Conservation (phyloP, 2,329 filamentous ascomycete genomes). For the Cytospora piceae region DNA sequence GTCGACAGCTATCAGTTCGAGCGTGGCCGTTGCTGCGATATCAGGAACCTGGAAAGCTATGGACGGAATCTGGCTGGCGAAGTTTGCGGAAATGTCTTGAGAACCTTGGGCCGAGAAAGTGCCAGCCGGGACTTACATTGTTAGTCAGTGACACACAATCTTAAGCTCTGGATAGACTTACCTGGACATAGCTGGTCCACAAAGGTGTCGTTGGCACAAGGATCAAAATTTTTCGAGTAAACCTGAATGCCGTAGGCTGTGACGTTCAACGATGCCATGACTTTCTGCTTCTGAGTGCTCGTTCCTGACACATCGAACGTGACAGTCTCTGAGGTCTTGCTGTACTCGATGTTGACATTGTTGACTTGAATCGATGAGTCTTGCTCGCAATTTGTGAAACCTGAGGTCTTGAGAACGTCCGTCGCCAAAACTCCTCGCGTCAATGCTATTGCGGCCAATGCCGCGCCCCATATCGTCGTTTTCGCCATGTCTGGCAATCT, state of each 20-base stretch:
- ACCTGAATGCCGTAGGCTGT: slow-evolving; percentile 83
- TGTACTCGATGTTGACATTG: slow-evolving; percentile 76
- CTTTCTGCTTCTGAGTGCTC: slow-evolving; percentile 75
- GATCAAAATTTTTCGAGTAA: slow-evolving; percentile 81
- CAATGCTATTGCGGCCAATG: slow-evolving; percentile 44
- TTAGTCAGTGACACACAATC: slow-evolving; percentile 27
- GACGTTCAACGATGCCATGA: slow-evolving; percentile 75
- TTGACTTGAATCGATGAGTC: slow-evolving; percentile 68
- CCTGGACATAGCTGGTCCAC: slow-evolving; percentile 80
- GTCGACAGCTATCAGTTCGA: slow-evolving; percentile 70
- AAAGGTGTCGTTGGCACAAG: slow-evolving; percentile 70
- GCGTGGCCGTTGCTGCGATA: slow-evolving; percentile 80
- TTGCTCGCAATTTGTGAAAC: slow-evolving; percentile 74
- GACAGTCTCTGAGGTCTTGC: slow-evolving; percentile 73
- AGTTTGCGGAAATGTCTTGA: slow-evolving; percentile 72
- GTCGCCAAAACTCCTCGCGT: slow-evolving; percentile 59
- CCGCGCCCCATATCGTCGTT: slow-evolving; percentile 33
- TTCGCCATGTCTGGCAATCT: slow-evolving; percentile 33
- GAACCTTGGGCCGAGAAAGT: slow-evolving; percentile 73
- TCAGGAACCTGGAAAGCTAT: slow-evolving; percentile 93
- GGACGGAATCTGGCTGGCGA: slow-evolving; percentile 74
- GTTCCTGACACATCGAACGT: slow-evolving; percentile 82
- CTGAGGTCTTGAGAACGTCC: slow-evolving; percentile 77
- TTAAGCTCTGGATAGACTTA: slow-evolving; percentile 49
- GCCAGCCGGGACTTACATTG: slow-evolving; percentile 67